Evolutionary conservation across 208 protist species (phyloP).

Genomic region (Herpetomonas samuelpessoai): DNA sequence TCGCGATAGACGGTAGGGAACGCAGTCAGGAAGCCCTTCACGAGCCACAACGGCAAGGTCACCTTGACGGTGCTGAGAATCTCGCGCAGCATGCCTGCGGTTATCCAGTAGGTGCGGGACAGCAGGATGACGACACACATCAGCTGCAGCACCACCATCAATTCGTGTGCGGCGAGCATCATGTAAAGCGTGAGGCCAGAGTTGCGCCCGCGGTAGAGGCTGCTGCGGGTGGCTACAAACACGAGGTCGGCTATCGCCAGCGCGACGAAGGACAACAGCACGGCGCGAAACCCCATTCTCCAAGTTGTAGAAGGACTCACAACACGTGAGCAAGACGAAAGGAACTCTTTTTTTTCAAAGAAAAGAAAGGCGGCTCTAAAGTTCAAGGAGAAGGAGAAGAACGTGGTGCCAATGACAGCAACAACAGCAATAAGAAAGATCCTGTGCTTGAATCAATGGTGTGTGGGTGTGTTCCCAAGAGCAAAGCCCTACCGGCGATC

Average conservation of each 20-base stretch:
- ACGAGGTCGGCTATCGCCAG: slow-evolving; percentile 31
- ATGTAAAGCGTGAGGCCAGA: slow-evolving; percentile 20
- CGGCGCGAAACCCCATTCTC: slow-evolving; percentile 14
- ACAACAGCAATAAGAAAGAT: no score
- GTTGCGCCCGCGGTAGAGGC: slow-evolving; percentile 18
- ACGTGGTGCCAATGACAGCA: no score
- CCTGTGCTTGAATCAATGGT: no score
- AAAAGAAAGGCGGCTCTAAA: no score
- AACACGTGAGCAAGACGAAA: no score
- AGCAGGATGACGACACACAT: slow-evolving; percentile 20
- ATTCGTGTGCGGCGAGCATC: slow-evolving; percentile 35
- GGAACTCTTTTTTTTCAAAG: no score
- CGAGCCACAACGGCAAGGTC: slow-evolving; percentile 28
- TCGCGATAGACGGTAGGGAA: slow-evolving; percentile 49
- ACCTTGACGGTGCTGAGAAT: slow-evolving; percentile 14
- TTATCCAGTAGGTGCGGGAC: slow-evolving; percentile 34
- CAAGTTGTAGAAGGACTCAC: no score
- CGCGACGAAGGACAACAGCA: slow-evolving; percentile 13
- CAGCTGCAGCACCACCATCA: slow-evolving; percentile 38
- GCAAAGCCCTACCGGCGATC: no score
- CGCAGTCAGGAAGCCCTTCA: slow-evolving; percentile 34
- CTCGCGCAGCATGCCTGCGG: slow-evolving; percentile 26
- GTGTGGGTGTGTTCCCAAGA: no score
- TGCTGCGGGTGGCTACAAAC: slow-evolving; percentile 30
- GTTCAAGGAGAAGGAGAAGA: no score